phyloP scores from a whole-genome alignment of 495 filamentous ascomycete species.

The Penicillium desertorum region DNA sequence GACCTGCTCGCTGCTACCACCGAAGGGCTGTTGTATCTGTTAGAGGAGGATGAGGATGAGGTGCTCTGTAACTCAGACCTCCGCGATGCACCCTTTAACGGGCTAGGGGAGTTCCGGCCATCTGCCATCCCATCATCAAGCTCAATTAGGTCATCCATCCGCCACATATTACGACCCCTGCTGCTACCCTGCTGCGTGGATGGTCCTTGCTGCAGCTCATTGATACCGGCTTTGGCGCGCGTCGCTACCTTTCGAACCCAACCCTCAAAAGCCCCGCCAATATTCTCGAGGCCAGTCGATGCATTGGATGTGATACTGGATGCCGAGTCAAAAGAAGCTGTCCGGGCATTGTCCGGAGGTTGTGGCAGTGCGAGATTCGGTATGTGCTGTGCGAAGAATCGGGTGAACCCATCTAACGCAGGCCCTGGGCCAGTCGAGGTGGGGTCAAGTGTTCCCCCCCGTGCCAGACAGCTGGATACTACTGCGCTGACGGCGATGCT shows the following conservation, averaged over 20 bases:
- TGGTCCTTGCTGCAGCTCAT: slow-evolving; percentile 41
- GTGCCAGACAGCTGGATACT: slow-evolving; percentile 64
- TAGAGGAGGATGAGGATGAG: slow-evolving; percentile 28
- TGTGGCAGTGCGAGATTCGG: slow-evolving; percentile 60
- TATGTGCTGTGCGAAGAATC: slow-evolving; percentile 73
- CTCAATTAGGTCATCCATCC: slow-evolving; percentile 78
- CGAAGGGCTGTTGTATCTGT: slow-evolving; percentile 30
- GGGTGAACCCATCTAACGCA: slow-evolving; percentile 75
- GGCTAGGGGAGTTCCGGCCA: slow-evolving; percentile 27
- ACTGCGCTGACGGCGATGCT: slow-evolving; percentile 45
- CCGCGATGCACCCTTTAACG: slow-evolving; percentile 19
- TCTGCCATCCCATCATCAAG: slow-evolving; percentile 60
- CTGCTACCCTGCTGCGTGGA: slow-evolving; percentile 31
- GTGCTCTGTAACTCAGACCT: slow-evolving; percentile 23
- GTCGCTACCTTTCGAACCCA: slow-evolving; percentile 82
- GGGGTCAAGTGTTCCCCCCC: slow-evolving; percentile 74
- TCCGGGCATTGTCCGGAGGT: slow-evolving; percentile 29
- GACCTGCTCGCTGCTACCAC: slow-evolving; percentile 43
- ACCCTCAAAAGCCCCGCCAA: slow-evolving; percentile 80
- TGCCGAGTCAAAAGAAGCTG: slow-evolving; percentile 44
- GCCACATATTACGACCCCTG: slow-evolving; percentile 38
- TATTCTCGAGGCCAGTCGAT: slow-evolving; percentile 70
- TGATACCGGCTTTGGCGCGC: slow-evolving; percentile 42
- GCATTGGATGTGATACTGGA: slow-evolving; percentile 42
- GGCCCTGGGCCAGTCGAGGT: slow-evolving; percentile 73